Base-by-base conservation (phyloP, 805 yeast genomes). In the Sugiyamaella marilandica region DNA sequence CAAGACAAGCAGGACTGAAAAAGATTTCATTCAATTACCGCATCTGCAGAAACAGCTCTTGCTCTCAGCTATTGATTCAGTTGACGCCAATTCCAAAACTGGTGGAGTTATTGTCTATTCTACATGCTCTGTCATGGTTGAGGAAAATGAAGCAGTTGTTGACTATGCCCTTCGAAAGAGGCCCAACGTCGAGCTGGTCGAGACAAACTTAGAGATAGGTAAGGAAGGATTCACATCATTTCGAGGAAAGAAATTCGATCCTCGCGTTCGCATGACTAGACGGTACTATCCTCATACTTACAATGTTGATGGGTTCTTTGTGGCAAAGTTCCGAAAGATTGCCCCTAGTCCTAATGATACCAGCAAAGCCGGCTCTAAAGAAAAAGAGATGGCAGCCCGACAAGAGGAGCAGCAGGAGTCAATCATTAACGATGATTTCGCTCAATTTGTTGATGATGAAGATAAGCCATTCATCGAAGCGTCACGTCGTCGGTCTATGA, bases 271-370 rank as follows among this genome's bases (percentile, higher is more conserved):
- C 47, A 73, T 92, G 62, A 91, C 98, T 2, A 83, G 96, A 76
- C 83, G 99, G 70, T 94, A 92, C 72, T 94, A 94, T 69, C 99
- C 99, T 51, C 99, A 94, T 73, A 91, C 96, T 26, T 94, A 94
- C 69, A 94, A 94, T 70, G 99, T 94, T 51, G 99, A 94, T 72
- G 99, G 99, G 21, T 94, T 94, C 79, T 94, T 75, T 70, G 99
- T 94, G 55, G 99, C 99, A 52, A 94, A 92, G 70, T 88, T 94
- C 77, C 82, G 87, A 74, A 94, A 94, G 79, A 82, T 80, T 58
- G 95, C 91, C 0, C 76, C 96, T 55, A 84, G 95, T 59, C 85
- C 91, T 45, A 87, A 85, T 63, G 96, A 87, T 70, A 82, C 81
- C 51, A 81, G 90, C 53, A 87, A 85, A 73, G 91, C 94, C 7